Evolutionary conservation across 176 grass and related monocot species (phyloP).

Genomic region (Oryza punctata): DNA sequence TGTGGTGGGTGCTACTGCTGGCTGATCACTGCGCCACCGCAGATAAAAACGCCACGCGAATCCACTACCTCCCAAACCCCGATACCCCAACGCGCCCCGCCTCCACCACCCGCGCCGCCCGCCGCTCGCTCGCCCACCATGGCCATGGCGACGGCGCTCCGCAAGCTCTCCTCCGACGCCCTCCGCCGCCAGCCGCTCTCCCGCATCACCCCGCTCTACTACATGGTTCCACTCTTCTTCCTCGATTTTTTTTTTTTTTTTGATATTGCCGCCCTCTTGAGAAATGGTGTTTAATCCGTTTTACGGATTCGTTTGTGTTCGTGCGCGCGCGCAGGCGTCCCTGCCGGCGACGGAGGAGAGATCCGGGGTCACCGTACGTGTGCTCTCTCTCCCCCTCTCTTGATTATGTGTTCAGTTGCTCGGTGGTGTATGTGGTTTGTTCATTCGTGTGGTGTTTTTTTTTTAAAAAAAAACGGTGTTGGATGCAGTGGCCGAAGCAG

Average conservation of each 20-base stretch:
- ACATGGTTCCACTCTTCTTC: constrained; percentile 37
- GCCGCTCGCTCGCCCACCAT: constrained; percentile 38
- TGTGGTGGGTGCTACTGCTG: constrained; percentile 34
- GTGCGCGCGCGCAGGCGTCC: constrained; percentile 42
- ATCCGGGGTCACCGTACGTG: constrained; percentile 59
- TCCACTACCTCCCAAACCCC: constrained; percentile 40
- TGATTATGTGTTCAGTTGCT: neutral
- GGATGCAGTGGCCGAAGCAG: constrained; percentile 84
- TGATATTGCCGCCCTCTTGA: neutral
- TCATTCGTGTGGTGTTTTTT: neutral
- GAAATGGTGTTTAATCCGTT: constrained; percentile 27
- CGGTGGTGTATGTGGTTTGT: neutral
- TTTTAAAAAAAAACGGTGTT: no score
- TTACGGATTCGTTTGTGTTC: constrained; percentile 17
- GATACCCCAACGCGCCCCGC: constrained; percentile 15
- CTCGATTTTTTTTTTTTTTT: neutral
- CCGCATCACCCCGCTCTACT: constrained; percentile 56
- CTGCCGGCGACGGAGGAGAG: constrained; percentile 69
- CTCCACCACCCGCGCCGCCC: constrained; percentile 27
- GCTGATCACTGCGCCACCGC: constrained; percentile 11
- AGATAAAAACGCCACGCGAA: constrained; percentile 22
- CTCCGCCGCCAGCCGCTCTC: constrained; percentile 54
- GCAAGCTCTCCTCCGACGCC: constrained; percentile 57
- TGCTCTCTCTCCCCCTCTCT: neutral
- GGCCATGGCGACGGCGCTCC: constrained; percentile 82